Evolutionary conservation across 441 rosid genomes (phyloP).

Genomic region (Gossypium lobatum): DNA sequence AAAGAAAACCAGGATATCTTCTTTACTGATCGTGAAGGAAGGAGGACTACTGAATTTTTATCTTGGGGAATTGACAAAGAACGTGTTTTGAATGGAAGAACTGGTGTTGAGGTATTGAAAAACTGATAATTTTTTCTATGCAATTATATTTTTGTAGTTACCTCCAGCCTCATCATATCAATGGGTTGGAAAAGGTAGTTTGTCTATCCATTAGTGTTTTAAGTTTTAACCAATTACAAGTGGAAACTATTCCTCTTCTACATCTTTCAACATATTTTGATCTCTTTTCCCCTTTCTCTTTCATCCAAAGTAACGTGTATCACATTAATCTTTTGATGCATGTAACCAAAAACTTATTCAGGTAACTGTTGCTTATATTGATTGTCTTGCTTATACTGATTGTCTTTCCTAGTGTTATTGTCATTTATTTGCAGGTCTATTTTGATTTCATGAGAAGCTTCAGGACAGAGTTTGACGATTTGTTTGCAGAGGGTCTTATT

Average conservation of each 20-base stretch:
- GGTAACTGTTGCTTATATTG: not conserved
- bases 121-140: not conserved
- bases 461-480: slow-evolving; percentile 61
- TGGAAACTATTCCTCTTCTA: not conserved
- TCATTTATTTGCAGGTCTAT: slow-evolving; percentile 41
- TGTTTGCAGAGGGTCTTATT: slow-evolving; percentile 48
- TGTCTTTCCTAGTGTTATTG: slow-evolving; percentile 15
- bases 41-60: slow-evolving; percentile 56
- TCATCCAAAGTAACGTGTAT: not conserved
- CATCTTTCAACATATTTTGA: not conserved
- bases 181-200: not conserved
- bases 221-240: not conserved
- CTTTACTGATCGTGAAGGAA: slow-evolving; percentile 68
- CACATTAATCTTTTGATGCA: slow-evolving; percentile 4
- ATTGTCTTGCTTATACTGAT: slow-evolving; percentile 3
- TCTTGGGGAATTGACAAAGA: slow-evolving; percentile 73
- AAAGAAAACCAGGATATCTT: slow-evolving; percentile 64
- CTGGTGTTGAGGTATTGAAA: slow-evolving; percentile 59
- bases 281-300: not conserved
- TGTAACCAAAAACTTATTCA: not conserved
- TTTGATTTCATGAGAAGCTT: slow-evolving; percentile 85
- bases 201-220: not conserved
- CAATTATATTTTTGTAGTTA: not conserved
- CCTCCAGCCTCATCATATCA: not conserved
- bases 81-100: slow-evolving; percentile 62